These are phyloP conservation scores for Wickerhamomyces silvicola DNA, from an alignment of 805 yeast genomes.

Conservation along the genomic window DNA sequence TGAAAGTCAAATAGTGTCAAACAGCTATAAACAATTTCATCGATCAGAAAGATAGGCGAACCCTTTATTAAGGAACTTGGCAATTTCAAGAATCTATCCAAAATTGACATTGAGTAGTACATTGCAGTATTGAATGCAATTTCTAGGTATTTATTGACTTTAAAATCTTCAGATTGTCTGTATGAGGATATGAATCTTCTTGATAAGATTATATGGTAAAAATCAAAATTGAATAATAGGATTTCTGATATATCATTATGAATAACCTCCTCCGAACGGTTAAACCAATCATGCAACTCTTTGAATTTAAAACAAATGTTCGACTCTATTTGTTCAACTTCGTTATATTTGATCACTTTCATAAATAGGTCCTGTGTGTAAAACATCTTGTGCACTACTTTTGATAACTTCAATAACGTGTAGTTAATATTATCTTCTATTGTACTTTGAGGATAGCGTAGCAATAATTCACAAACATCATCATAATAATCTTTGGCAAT, in stretches of 20 bases:
- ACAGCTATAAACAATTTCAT: constrained; percentile 50
- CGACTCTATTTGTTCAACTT: constrained; percentile 10
- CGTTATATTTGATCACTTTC: constrained; percentile 16
- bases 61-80: constrained; percentile 45
- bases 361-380: constrained; percentile 17
- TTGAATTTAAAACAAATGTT: constrained; percentile 15
- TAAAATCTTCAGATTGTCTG: constrained; percentile 21
- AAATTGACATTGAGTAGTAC: constrained; percentile 37
- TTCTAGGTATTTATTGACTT: constrained; percentile 20
- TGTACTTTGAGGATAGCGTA: constrained; percentile 43
- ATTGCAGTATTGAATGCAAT: constrained; percentile 35
- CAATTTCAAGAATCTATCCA: constrained; percentile 37
- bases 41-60: constrained; percentile 45
- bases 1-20: constrained; percentile 44
- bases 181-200: constrained; percentile 31
- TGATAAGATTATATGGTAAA: constrained; percentile 36
- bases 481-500: constrained; percentile 30
- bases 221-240: constrained; percentile 41
- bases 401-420: constrained; percentile 39
- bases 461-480: constrained; percentile 36
- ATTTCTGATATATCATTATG: constrained; percentile 43
- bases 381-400: constrained; percentile 18
- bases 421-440: constrained; percentile 50
- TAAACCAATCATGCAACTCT: constrained; percentile 34
- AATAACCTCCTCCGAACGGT: constrained; percentile 38